Evolutionary conservation across 352 stramenopile genomes (phyloP), one percentile per base, ranked within the genome.

Genomic region (Globisporangium radiosum): DNA sequence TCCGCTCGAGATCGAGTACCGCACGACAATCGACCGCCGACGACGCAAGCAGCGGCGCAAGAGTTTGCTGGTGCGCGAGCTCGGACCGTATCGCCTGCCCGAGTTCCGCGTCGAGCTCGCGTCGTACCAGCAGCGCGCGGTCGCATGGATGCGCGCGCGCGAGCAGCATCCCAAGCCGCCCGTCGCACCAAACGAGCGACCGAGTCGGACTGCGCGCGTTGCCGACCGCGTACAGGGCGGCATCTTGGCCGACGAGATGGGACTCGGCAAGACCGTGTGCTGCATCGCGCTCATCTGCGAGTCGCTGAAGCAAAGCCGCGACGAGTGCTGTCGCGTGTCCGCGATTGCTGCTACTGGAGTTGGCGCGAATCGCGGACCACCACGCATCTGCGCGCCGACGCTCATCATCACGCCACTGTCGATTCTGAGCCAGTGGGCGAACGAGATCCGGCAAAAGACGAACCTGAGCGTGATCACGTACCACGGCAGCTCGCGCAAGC

Each of bases 261-360:
- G 87, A 0, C 64, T 97, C 33, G 88, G 88, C 13, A 96, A 95
- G 63, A 98, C 95, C 0, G 76, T 98, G 2, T 92, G 85, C 52
- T 92, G 85, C 25, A 77, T 97, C 36, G 81, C 81, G 13, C 66
- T 94, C 19, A 85, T 92, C 44, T 87, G 76, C 57, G 73, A 87
- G 63, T 88, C 75, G 40, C 59, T 90, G 7, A 69, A 75, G 49
- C 69, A 71, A 44, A 69, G 68, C 33, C 81, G 73, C 50, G 62
- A 75, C 43, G 69, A 71, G 25, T 57, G 57, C 2, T 52, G 64
- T 0, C 61, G 57, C 54, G 49, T 7, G 54, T 65, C 19, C 45
- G 51, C 39, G 47, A 53, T 33, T 33, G 1, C 25, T 33, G 25
- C 25, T 33, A 33, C 25, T 33, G 25, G 25, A 33, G 25, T 33